A percentile compares a stretch with the other conserved stretches of the same genome.
Conservation (phyloP, 768 basidiomycete genomes). For the Lactarius sanguifluus region DNA sequence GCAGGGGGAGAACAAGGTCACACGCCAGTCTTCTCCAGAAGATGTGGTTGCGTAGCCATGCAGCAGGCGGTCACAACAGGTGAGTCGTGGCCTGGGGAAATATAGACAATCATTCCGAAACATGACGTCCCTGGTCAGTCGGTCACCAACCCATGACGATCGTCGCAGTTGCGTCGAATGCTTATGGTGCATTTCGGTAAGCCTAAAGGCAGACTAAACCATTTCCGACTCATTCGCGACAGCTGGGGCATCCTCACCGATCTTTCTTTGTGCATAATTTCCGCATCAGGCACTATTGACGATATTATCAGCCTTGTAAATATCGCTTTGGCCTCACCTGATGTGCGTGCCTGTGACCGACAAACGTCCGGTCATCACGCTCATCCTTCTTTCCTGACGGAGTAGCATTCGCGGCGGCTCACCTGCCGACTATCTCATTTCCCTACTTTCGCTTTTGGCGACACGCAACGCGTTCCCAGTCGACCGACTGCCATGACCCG, state of each 20-base stretch:
- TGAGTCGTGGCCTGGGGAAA: background rate
- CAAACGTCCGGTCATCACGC: constrained; percentile 15
- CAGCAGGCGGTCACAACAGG: background rate
- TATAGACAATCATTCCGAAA: background rate
- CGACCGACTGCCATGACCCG: constrained; percentile 7
- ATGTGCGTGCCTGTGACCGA: constrained; percentile 22
- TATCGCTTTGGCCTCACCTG: constrained; percentile 21
- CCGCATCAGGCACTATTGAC: constrained; percentile 6
- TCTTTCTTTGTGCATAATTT: constrained; percentile 5
- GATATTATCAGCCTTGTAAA: constrained; percentile 10
- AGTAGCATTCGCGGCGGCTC: constrained; percentile 9
- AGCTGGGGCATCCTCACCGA: background rate
- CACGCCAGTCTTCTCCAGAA: background rate
- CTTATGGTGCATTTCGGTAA: background rate
- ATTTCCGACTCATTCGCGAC: constrained; percentile 11
- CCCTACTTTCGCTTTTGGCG: background rate
- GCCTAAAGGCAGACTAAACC: constrained; percentile 14
- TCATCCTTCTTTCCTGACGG: constrained; percentile 3
- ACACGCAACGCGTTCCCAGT: constrained; percentile 3
- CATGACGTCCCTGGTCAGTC: constrained; percentile 2
- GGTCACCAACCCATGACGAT: constrained; percentile 2
- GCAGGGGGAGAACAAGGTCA: background rate
- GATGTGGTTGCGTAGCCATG: constrained; percentile 4
- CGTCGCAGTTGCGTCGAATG: background rate
- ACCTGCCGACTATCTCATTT: constrained; percentile 19